Percentiles rank a stretch among this genome's conserved stretches.
These are phyloP conservation scores for Auricularia auricula-judae DNA, from an alignment of 768 basidiomycete genomes.

Conservation along the genomic window DNA sequence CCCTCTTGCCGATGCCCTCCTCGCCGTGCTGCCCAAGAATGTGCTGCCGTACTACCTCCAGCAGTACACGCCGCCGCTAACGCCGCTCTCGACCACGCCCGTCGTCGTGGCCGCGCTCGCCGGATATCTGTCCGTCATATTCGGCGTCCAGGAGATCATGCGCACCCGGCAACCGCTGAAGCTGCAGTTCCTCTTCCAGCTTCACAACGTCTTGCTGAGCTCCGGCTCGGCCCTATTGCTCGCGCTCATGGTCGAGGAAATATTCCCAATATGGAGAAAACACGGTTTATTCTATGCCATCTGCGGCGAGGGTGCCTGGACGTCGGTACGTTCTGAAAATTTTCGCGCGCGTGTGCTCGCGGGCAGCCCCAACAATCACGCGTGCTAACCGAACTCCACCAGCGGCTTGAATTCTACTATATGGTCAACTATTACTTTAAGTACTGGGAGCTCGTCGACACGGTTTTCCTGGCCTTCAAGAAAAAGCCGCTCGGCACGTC, in stretches of 20 bases:
- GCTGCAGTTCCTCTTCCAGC: conserved; percentile 75
- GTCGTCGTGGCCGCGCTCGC: conserved; percentile 60
- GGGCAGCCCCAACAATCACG: no score
- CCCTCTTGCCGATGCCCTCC: conserved; percentile 62
- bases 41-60: conserved; percentile 34
- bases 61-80: conserved; percentile 59
- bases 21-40: conserved; percentile 40
- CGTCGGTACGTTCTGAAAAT: conserved; percentile 48
- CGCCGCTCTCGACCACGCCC: conserved; percentile 69
- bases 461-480: conserved; percentile 93
- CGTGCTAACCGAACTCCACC: background rate
- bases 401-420: conserved; percentile 94
- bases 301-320: conserved; percentile 73
- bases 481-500: conserved; percentile 89
- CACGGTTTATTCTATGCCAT: conserved; percentile 66
- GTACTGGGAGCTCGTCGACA: conserved; percentile 93
- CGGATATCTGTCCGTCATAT: conserved; percentile 81
- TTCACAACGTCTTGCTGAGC: conserved; percentile 85
- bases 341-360: no score
- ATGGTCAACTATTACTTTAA: conserved; percentile 99
- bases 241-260: conserved; percentile 84
- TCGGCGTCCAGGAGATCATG: conserved; percentile 78
- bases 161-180: conserved; percentile 59
- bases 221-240: conserved; percentile 76
- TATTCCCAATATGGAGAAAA: conserved; percentile 65